phyloP scores from a whole-genome alignment of 345 rosid genomes.

The Sonneratia caseolaris region DNA sequence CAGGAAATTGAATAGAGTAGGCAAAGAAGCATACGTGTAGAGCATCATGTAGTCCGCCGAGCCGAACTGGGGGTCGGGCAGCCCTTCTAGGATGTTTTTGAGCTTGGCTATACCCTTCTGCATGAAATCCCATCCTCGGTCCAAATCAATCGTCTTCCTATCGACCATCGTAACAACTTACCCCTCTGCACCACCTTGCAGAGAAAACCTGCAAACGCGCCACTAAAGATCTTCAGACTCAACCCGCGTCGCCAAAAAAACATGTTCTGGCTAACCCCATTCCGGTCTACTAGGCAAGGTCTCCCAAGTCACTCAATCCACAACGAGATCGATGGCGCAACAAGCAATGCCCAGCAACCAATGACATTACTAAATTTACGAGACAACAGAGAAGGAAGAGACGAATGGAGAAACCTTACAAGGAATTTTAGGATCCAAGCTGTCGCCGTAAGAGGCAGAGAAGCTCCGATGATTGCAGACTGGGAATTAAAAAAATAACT shows the following conservation, averaged over 20 bases:
- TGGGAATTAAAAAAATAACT: too few relatives aligned
- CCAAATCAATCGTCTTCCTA: slow-evolving; percentile 31
- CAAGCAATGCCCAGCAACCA: neutral
- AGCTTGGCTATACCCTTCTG: slow-evolving; percentile 51
- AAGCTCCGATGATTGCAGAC: neutral
- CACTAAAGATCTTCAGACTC: neutral
- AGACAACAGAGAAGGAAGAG: neutral
- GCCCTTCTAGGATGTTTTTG: slow-evolving; percentile 52
- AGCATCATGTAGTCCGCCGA: slow-evolving; percentile 60
- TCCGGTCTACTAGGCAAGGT: too few relatives aligned
- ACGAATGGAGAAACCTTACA: neutral
- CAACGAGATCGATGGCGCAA: neutral
- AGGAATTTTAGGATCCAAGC: neutral
- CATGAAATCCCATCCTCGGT: slow-evolving; percentile 58
- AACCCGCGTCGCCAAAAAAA: neutral
- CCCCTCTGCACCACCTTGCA: neutral
- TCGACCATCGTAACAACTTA: slow-evolving; percentile 19
- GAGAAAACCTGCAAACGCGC: neutral
- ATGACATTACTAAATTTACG: neutral
- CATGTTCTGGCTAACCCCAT: neutral
- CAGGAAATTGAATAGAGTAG: neutral
- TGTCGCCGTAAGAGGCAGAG: neutral
- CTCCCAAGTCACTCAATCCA: neutral
- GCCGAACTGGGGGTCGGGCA: slow-evolving; percentile 32
- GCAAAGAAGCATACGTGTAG: slow-evolving; percentile 32